Evolutionary conservation across 2,329 filamentous ascomycete genomes (phyloP).

Genomic region (Pyrenophora teres): DNA sequence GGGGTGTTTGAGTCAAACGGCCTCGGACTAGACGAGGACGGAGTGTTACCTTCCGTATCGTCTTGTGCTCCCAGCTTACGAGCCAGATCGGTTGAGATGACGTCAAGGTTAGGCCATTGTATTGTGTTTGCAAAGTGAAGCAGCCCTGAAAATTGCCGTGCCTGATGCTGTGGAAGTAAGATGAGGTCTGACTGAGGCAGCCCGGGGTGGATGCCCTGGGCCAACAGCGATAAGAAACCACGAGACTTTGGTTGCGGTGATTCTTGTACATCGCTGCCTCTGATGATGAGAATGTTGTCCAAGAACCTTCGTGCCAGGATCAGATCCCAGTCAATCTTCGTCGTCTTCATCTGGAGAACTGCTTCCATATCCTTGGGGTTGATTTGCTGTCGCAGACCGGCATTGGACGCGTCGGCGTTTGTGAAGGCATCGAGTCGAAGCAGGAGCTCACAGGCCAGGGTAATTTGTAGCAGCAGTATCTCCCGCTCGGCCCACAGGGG

Average conservation of each 20-base stretch:
- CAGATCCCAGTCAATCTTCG: constrained; percentile 62
- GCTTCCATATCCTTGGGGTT: constrained; percentile 51
- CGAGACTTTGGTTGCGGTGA: constrained; percentile 29
- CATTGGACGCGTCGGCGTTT: constrained; percentile 32
- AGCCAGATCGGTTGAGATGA: constrained; percentile 45
- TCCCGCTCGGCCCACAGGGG: constrained; percentile 53
- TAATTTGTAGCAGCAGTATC: constrained; percentile 60
- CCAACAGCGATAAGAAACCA: constrained; percentile 38
- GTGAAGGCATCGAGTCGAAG: constrained; percentile 58
- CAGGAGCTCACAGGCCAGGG: constrained; percentile 60
- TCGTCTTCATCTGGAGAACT: constrained; percentile 54
- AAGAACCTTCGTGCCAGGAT: constrained; percentile 59
- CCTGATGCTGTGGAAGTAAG: constrained; percentile 43
- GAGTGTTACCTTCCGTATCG: constrained; percentile 15
- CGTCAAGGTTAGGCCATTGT: constrained; percentile 54
- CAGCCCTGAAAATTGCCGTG: constrained; percentile 55
- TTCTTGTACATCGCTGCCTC: constrained; percentile 23
- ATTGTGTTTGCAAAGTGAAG: constrained; percentile 57
- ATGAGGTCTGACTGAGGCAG: constrained; percentile 32
- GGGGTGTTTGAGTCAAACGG: constrained; percentile 33
- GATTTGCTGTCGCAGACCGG: constrained; percentile 49
- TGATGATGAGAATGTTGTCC: constrained; percentile 54
- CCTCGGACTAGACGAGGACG: constrained; percentile 26
- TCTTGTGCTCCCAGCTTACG: constrained; percentile 41
- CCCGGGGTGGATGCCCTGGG: constrained; percentile 25